phyloP scores from a whole-genome alignment of 2,329 filamentous ascomycete species.

The Byssoonygena ceratinophila region DNA sequence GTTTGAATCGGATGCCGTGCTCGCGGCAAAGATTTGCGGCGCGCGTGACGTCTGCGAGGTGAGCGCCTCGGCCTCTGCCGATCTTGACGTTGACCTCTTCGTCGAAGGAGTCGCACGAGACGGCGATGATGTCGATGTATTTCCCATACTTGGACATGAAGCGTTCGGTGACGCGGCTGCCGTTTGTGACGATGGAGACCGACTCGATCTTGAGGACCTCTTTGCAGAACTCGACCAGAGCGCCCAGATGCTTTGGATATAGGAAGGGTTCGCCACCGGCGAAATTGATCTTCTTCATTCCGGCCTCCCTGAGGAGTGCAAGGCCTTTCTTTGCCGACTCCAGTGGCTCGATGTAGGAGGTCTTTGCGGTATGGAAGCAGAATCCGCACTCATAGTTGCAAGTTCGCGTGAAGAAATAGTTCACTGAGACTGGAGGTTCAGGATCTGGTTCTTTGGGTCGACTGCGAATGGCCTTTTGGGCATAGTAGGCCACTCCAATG shows the following conservation, averaged over 20 bases:
- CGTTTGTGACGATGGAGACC: slow-evolving; percentile 46
- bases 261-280: slow-evolving; percentile 47
- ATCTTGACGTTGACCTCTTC: slow-evolving; percentile 42
- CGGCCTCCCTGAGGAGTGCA: slow-evolving; percentile 37
- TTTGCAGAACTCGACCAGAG: slow-evolving; percentile 41
- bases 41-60: slow-evolving; percentile 37
- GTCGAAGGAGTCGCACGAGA: slow-evolving; percentile 43
- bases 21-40: slow-evolving; percentile 22
- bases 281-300: slow-evolving; percentile 47
- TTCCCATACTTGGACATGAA: slow-evolving; percentile 36
- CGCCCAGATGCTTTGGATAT: slow-evolving; percentile 36
- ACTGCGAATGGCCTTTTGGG: neutral
- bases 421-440: slow-evolving; percentile 33
- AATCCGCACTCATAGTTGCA: slow-evolving; percentile 44
- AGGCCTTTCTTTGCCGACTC: slow-evolving; percentile 38
- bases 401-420: slow-evolving; percentile 38
- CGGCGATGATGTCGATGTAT: slow-evolving; percentile 43
- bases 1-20: slow-evolving; percentile 39
- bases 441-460: neutral
- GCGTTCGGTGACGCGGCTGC: slow-evolving; percentile 36
- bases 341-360: slow-evolving; percentile 35
- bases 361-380: slow-evolving; percentile 47
- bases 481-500: neutral
- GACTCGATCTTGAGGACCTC: slow-evolving; percentile 40
- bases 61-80: slow-evolving; percentile 40